A percentile compares a stretch with the other conserved stretches of the same genome.
These are phyloP conservation scores for Colletotrichum cereale DNA, from an alignment of 2,329 filamentous ascomycete species.

Conservation along the genomic window DNA sequence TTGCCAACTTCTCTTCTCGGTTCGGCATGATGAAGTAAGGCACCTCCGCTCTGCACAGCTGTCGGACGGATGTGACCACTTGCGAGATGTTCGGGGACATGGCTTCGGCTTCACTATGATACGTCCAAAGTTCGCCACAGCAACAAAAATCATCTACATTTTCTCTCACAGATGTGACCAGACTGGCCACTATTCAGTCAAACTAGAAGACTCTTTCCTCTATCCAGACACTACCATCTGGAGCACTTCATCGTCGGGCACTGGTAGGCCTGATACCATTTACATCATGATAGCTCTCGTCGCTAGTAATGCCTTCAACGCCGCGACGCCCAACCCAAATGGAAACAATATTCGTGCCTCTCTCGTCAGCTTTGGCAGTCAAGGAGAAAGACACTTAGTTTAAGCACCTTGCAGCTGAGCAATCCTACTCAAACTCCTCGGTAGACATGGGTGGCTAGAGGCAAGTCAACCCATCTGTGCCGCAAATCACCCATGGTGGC, in stretches of 20 bases:
- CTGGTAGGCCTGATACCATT: conserved; percentile 9
- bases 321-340: conserved; percentile 33
- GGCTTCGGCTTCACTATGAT: too few species aligned
- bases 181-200: neutral
- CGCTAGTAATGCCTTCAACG: conserved; percentile 24
- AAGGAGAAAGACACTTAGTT: conserved; percentile 1
- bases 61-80: neutral
- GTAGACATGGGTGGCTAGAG: conserved; percentile 57
- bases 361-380: neutral
- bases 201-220: neutral
- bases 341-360: neutral
- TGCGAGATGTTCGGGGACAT: neutral
- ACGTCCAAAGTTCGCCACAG: neutral
- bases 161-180: conserved; percentile 5
- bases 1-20: conserved; percentile 79
- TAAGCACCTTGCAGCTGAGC: neutral
- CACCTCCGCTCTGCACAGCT: neutral
- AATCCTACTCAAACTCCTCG: conserved; percentile 59
- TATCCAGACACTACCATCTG: neutral
- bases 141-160: conserved; percentile 21
- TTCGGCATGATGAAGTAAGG: conserved; percentile 73
- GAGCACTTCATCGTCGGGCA: neutral
- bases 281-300: conserved; percentile 19
- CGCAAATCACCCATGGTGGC: neutral
- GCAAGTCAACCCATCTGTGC: neutral